phyloP scores from a whole-genome alignment of 2,329 filamentous ascomycete species.

The Aspergillus versicolor region DNA sequence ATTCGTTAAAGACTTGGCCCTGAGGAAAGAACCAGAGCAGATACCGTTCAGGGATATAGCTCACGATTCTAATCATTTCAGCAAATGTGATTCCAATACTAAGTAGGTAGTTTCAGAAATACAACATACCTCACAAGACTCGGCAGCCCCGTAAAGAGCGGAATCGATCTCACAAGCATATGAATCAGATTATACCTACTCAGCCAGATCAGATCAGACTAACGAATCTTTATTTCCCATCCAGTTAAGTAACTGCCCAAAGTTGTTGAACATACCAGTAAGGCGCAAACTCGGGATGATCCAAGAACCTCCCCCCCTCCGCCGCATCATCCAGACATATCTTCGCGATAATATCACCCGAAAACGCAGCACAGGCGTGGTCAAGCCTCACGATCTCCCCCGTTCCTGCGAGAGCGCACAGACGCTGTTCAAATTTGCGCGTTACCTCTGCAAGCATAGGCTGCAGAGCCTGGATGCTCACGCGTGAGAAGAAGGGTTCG shows the following conservation, averaged over 20 bases:
- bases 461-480: background rate
- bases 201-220: too few species aligned
- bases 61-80: background rate
- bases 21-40: background rate
- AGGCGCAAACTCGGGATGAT: background rate
- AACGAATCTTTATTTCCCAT: too few species aligned
- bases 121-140: background rate
- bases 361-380: constrained; percentile 1
- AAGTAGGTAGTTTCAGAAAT: background rate
- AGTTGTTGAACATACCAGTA: background rate
- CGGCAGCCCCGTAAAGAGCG: background rate
- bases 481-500: constrained; percentile 4
- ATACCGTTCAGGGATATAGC: background rate
- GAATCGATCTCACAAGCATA: background rate
- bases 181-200: background rate
- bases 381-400: background rate
- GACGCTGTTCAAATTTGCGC: background rate
- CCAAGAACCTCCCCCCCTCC: background rate
- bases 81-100: background rate
- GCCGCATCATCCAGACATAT: background rate
- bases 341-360: constrained; percentile 1
- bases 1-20: background rate
- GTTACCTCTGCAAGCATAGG: background rate
- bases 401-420: background rate
- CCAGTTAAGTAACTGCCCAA: too few species aligned